Conservation (phyloP, 1,284 basidiomycete species). For the Microbotryum intermedium region DNA sequence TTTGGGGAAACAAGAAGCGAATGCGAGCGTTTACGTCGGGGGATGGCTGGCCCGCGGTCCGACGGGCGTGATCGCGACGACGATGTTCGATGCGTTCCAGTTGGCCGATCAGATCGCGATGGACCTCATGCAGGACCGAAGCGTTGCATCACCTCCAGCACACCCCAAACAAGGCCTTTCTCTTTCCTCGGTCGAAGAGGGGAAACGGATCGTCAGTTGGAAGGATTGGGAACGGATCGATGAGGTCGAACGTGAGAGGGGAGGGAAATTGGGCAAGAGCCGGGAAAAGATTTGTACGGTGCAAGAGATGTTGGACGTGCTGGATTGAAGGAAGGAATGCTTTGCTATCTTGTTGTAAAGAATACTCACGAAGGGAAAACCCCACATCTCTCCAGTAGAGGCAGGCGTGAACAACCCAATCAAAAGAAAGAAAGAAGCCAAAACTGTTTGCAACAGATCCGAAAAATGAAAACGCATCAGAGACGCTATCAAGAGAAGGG, state of each 20-base stretch:
- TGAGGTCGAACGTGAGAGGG: constrained; percentile 26
- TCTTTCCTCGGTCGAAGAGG: constrained; percentile 4
- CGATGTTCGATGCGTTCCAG: constrained; percentile 85
- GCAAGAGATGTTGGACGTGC: constrained; percentile 28
- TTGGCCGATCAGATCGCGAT: constrained; percentile 61
- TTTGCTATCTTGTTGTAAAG: not conserved
- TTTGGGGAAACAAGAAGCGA: not conserved
- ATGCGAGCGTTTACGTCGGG: constrained; percentile 63
- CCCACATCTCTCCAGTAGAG: too few relatives aligned
- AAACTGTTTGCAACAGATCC: too few relatives aligned
- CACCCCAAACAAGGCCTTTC: not conserved
- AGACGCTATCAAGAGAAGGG: too few relatives aligned
- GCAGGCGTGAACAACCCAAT: too few relatives aligned
- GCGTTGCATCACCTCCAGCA: not conserved
- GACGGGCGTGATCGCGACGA: constrained; percentile 81
- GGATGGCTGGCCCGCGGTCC: constrained; percentile 93
- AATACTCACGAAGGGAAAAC: too few relatives aligned
- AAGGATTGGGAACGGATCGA: constrained; percentile 33
- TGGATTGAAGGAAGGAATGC: not conserved
- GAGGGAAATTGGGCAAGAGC: constrained; percentile 28
- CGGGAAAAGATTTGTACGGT: constrained; percentile 34
- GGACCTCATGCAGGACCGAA: constrained; percentile 41
- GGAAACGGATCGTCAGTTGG: constrained; percentile 25
- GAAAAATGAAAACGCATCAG: too few relatives aligned
- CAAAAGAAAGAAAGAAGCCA: too few relatives aligned